Conservation (phyloP, 116 monocot species). For the Posidonia oceanica region DNA sequence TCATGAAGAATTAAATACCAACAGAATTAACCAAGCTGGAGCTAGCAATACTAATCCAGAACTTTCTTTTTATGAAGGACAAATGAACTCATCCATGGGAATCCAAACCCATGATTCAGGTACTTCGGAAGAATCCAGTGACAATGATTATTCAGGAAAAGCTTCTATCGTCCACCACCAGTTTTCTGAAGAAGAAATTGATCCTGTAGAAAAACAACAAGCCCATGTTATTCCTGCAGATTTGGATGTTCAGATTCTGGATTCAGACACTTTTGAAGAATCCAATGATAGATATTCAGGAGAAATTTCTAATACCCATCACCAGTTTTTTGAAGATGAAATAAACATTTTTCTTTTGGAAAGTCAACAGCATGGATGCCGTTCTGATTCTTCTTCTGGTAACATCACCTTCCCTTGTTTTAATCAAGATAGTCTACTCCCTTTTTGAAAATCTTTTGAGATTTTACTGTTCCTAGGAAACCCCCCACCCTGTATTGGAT, state of each 20-base stretch:
- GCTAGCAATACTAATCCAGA: neutral
- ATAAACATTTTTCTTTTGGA: no score
- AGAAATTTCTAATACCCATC: no score
- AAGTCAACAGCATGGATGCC: no score
- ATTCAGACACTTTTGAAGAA: no score
- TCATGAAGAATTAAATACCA: neutral
- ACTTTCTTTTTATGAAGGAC: neutral
- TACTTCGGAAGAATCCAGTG: neutral
- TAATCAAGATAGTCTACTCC: no score
- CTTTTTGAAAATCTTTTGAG: no score
- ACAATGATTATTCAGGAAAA: neutral
- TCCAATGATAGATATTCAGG: no score
- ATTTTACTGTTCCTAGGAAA: no score
- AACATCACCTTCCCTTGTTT: no score
- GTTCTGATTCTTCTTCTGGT: no score
- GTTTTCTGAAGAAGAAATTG: neutral
- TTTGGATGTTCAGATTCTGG: neutral
- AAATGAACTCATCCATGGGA: neutral
- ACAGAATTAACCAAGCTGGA: neutral
- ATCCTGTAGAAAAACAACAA: neutral
- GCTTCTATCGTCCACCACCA: neutral
- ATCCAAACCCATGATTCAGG: neutral
- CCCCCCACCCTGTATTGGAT: no score
- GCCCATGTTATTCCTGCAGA: neutral
- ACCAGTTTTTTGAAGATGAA: no score